Evolutionary conservation across 2,329 filamentous ascomycete genomes (phyloP).

Genomic region (Fusarium foetens): DNA sequence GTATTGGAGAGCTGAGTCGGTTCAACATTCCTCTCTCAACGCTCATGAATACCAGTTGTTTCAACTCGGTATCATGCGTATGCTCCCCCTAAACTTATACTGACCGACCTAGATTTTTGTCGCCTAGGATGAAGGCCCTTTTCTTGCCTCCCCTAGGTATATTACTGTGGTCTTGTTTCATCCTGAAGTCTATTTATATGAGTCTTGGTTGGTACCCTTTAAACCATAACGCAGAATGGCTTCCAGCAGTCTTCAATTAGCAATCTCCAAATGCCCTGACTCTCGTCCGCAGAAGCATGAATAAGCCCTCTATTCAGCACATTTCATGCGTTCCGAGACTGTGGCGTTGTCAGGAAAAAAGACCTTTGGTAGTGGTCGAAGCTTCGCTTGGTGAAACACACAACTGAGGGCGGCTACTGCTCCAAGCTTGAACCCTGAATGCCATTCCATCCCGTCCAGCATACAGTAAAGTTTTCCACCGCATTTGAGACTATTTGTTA

Average conservation of each 20-base stretch:
- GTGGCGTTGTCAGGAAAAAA: slow-evolving; percentile 24
- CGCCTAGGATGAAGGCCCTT: background rate
- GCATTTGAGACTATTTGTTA: slow-evolving; percentile 3
- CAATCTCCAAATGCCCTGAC: background rate
- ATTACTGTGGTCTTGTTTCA: background rate
- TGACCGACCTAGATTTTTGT: background rate
- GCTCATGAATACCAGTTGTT: background rate
- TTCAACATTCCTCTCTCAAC: background rate
- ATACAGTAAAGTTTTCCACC: background rate
- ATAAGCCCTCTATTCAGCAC: background rate
- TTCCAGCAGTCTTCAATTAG: background rate
- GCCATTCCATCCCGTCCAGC: background rate
- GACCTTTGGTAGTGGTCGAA: slow-evolving; percentile 4
- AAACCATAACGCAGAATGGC: background rate
- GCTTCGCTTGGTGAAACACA: slow-evolving; percentile 35
- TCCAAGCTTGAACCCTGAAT: background rate
- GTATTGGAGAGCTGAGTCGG: background rate
- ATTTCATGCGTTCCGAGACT: slow-evolving; percentile 11
- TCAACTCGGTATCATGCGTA: background rate
- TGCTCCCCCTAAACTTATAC: background rate
- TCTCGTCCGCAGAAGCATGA: background rate
- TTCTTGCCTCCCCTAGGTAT: background rate
- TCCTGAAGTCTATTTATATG: background rate
- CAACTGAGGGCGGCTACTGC: slow-evolving; percentile 14
- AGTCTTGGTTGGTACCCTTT: background rate